Conservation (phyloP, 768 basidiomycete genomes). For the Cystobasidium tubakii region DNA sequence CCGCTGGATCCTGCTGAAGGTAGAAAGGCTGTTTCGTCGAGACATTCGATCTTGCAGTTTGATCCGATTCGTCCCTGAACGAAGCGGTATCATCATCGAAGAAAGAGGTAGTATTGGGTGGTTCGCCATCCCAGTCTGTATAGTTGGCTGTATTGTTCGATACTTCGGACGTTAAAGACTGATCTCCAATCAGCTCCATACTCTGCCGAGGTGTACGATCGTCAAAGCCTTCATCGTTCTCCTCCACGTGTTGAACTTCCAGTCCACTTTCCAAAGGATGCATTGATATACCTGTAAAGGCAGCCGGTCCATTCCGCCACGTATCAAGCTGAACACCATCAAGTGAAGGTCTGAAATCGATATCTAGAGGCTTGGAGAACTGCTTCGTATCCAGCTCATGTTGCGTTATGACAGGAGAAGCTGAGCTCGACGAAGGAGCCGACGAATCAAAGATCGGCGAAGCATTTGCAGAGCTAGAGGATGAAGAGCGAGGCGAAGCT, state of each 20-base stretch:
- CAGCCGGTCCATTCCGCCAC: slow-evolving; percentile 1
- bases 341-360: slow-evolving; percentile 37
- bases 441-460: slow-evolving; percentile 28
- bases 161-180: background rate
- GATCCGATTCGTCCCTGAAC: slow-evolving; percentile 8
- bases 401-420: slow-evolving; percentile 21
- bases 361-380: slow-evolving; percentile 9
- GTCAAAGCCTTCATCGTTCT: slow-evolving; percentile 56
- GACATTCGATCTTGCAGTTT: slow-evolving; percentile 13
- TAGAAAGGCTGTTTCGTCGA: background rate
- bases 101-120: slow-evolving; percentile 30
- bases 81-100: slow-evolving; percentile 39
- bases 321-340: slow-evolving; percentile 38
- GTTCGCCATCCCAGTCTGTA: slow-evolving; percentile 27
- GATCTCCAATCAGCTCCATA: slow-evolving; percentile 35
- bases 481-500: slow-evolving; percentile 10
- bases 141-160: background rate
- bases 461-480: slow-evolving; percentile 8
- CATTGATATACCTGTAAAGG: background rate
- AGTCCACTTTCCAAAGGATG: slow-evolving; percentile 48
- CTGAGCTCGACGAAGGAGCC: slow-evolving; percentile 33
- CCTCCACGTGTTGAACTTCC: slow-evolving; percentile 63
- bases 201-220: slow-evolving; percentile 45
- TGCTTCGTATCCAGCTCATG: background rate
- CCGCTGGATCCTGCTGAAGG: slow-evolving; percentile 25